Percentiles rank a stretch among this genome's conserved stretches.
Conservation (phyloP, 805 yeast species). For the Starmerella bombi region DNA sequence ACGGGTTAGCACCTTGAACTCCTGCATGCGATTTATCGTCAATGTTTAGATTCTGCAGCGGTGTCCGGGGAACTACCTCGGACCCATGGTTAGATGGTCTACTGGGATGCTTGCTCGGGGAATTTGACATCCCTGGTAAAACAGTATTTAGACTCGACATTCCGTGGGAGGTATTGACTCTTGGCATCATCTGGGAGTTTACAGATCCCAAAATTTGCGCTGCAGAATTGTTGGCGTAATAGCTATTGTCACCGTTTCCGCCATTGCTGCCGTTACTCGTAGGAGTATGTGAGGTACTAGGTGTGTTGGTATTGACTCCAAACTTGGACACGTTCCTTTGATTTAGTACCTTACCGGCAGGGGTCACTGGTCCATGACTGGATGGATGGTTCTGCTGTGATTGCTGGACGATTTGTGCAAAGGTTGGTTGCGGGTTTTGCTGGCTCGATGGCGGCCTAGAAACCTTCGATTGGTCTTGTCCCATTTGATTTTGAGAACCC, state of each 20-base stretch:
- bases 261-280: background rate
- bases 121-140: slow-evolving; percentile 14
- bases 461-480: background rate
- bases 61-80: background rate
- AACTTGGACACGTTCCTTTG: background rate
- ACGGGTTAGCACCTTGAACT: background rate
- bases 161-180: slow-evolving; percentile 14
- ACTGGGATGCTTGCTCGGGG: background rate
- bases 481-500: slow-evolving; percentile 7
- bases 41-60: slow-evolving; percentile 7
- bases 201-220: slow-evolving; percentile 18
- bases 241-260: background rate
- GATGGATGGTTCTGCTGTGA: slow-evolving; percentile 11
- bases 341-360: background rate
- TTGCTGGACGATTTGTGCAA: slow-evolving; percentile 18
- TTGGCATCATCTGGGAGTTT: slow-evolving; percentile 19
- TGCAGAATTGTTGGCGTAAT: slow-evolving; percentile 3
- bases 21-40: background rate
- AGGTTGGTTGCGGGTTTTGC: slow-evolving; percentile 9
- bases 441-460: background rate
- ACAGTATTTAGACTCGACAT: slow-evolving; percentile 19
- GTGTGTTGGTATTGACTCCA: background rate
- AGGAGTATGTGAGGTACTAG: background rate
- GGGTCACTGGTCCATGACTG: background rate
- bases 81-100: background rate